phyloP scores from a whole-genome alignment of 257 asterid species.

The Przewalskia tangutica region DNA sequence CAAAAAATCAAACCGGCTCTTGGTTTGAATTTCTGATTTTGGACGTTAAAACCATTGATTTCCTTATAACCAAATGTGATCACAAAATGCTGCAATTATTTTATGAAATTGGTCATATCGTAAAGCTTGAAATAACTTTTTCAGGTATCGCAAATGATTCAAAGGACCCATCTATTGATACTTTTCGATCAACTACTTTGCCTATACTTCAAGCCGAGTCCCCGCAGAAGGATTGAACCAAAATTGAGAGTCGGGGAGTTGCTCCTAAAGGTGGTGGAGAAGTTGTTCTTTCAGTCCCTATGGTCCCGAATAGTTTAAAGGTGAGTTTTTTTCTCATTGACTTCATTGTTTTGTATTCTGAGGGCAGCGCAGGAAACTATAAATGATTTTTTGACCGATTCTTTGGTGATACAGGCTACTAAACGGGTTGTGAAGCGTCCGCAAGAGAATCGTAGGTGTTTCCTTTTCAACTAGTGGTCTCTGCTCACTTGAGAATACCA shows the following conservation, averaged over 20 bases:
- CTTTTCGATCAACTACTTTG: conserved; percentile 56
- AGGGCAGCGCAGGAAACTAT: not conserved
- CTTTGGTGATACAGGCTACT: conserved; percentile 34
- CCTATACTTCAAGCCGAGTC: conserved; percentile 72
- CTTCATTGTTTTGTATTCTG: conserved; percentile 4
- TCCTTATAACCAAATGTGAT: not conserved
- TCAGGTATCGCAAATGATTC: conserved; percentile 83
- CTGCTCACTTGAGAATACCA: conserved; percentile 65
- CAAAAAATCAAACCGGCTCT: not conserved
- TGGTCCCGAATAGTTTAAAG: conserved; percentile 49
- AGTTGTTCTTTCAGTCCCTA: conserved; percentile 56
- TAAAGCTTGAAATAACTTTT: not conserved
- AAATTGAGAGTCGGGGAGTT: conserved; percentile 75
- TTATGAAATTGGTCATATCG: not conserved
- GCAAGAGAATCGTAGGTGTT: conserved; percentile 85
- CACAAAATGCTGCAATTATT: not conserved
- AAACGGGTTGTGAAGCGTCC: conserved; percentile 81
- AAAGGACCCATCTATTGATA: conserved; percentile 83
- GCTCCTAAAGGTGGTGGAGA: conserved; percentile 89
- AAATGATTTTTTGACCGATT: not conserved
- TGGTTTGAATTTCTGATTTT: not conserved
- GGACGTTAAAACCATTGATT: not conserved
- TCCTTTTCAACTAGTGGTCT: conserved; percentile 78
- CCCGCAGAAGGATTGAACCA: conserved; percentile 60
- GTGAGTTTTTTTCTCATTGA: conserved; percentile 28